phyloP scores from a whole-genome alignment of 2,329 filamentous ascomycete species.

The Graphiopsis chlorocephala region DNA sequence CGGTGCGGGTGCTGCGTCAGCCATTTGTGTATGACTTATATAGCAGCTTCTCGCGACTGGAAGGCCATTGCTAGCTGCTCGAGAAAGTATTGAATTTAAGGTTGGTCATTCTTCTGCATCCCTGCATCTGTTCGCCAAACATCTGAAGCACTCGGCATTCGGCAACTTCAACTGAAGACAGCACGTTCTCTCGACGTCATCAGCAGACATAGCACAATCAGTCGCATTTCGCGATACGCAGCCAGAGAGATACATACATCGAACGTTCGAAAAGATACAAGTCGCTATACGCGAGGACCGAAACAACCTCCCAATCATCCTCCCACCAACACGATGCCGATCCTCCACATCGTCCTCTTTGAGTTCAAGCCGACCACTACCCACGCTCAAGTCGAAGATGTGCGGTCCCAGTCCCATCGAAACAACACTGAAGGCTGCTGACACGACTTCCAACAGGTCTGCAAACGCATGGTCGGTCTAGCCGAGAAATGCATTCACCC shows the following conservation, averaged over 20 bases:
- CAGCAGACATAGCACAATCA: neutral
- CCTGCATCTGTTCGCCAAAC: neutral
- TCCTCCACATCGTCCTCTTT: conserved; percentile 68
- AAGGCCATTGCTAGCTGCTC: neutral
- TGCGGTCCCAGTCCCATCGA: conserved; percentile 31
- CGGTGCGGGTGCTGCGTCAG: neutral
- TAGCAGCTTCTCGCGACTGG: neutral
- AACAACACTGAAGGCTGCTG: neutral
- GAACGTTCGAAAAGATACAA: neutral
- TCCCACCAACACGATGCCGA: conserved; percentile 48
- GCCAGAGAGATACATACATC: neutral
- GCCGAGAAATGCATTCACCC: conserved; percentile 60
- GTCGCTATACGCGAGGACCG: neutral
- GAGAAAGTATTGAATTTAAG: neutral
- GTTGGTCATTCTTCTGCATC: neutral
- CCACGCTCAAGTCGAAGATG: conserved; percentile 54
- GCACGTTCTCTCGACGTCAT: neutral
- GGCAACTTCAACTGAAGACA: neutral
- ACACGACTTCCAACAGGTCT: conserved; percentile 44
- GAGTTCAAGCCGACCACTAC: conserved; percentile 57
- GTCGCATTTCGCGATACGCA: neutral
- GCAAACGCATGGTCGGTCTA: conserved; percentile 56
- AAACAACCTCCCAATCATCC: neutral
- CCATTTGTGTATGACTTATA: neutral
- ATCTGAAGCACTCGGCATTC: neutral